Base-by-base conservation (phyloP, 1,284 basidiomycete genomes). In the Moesziomyces aphidis region DNA sequence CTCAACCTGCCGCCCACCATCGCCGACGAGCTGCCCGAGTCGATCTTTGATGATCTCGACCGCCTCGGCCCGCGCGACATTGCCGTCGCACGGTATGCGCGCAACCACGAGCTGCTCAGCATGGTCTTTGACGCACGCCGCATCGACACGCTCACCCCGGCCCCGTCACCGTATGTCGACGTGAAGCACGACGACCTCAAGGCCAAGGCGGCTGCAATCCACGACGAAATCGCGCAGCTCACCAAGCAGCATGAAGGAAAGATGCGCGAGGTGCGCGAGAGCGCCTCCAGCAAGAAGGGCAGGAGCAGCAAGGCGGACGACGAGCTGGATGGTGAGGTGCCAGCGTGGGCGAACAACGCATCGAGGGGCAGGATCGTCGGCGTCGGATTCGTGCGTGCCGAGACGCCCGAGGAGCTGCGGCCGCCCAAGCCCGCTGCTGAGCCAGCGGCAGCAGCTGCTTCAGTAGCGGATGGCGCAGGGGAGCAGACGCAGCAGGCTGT, bases 21-120 rank as follows among this genome's bases (percentile, higher is more conserved):
- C n/a, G 68, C 63, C 5, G 73, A 75, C 46, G 73, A 75, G 51
- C 42, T 75, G 53, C 68, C 73, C 21, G 73, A 75, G 13, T 64
- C 55, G 10, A 62, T 75, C 56, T 62, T 75, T 58, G 82, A 84
- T 49, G 79, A 83, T 45, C 70, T 83, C 19, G 83, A 84, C 61
- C 46, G 80, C 1, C 60, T 79, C 22, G 73, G 71, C 0, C 76
- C 79, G 17, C 54, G 83, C 3, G 83, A 84, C 52, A 59, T 84
- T 9, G 76, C 81, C 24, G 73, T 76, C 2, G 81, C 82, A 0
- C 53, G 83, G 19, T 84, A 82, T 56, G 76, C 73, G n/a, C 67
- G 67, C 51, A 80, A 83, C 48, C 83, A 84, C 68, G 79, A 80
- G 48, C 66, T 81, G 22, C 56, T 84, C 31, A 75, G 73, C n/a